Base-by-base conservation (phyloP, 768 basidiomycete species). In the Gymnopilus dilepis region DNA sequence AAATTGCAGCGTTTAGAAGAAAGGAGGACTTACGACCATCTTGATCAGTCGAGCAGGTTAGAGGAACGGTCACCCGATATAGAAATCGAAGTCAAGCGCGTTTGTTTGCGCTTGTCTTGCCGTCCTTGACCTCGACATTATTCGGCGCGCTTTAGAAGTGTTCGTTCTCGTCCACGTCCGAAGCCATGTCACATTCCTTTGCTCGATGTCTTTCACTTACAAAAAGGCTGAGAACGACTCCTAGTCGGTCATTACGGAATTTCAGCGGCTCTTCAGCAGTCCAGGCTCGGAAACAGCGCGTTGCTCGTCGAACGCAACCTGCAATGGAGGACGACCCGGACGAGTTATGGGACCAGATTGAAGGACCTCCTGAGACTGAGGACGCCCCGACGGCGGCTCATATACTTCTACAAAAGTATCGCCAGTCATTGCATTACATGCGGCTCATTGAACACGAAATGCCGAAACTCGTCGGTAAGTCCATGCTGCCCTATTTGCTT, bases 401-500 rank as follows among this genome's bases (percentile, higher is more conserved):
- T 77, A 70, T 89, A 40, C 83, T 88, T 67, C 74, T 95, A 51
- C 83, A 86, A 59, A 85, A 92, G 69, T 87, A 95, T 65, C 83
- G 93, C 31, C 82, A 91, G 70, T 78, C 85, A 45, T 75, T 95
- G 42, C 84, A 92, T 66, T 92, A 94, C 72, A 77, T 96, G 71
- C 84, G 94, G 55, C 81, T 95, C 63, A 92, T 96, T 60, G 94
- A 95, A 72, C 87, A 91, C 65, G 94, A 97, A 76, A 86, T 94
- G 84, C 90, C 91, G 21, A 87, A 91, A 72, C 85, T 97, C 53
- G 87, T 92, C 67, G 89, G 95, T 95, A 60, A 41, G 74, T 65
- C 26, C 52, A 21, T 50, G 51, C n/a, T 37, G 15, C 34, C 28
- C 17, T n/a, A n/a, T n/a, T 28, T 52, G 54, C 30, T 53, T n/a